Evolutionary conservation across 1,139 yeast genomes (phyloP).

Genomic region (Protomyces inouyei): DNA sequence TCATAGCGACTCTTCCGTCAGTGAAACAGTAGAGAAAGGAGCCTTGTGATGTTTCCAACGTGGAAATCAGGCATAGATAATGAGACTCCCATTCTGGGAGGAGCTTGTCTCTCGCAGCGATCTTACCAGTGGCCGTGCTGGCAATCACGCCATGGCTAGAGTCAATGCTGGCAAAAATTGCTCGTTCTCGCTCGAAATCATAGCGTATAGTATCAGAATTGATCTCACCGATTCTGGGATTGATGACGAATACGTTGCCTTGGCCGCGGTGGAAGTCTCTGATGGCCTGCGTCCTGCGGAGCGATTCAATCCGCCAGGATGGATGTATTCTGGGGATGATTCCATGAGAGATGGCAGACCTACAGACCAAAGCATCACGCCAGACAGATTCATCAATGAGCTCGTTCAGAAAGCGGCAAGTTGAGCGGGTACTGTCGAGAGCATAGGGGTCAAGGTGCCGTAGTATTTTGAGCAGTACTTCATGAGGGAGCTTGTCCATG

Average conservation of each 20-base stretch:
- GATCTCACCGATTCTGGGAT: slow-evolving; percentile 9
- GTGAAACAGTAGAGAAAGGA: neutral
- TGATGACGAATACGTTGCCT: neutral
- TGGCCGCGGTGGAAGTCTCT: slow-evolving; percentile 9
- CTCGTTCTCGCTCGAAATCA: neutral
- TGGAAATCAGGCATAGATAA: too few species aligned
- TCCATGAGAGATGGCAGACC: neutral
- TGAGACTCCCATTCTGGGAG: neutral
- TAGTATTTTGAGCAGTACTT: neutral
- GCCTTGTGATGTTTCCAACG: neutral
- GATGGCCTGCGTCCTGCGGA: neutral
- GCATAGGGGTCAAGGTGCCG: neutral
- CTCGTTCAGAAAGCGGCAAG: neutral
- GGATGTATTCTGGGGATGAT: neutral
- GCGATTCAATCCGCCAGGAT: slow-evolving; percentile 15
- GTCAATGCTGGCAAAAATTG: neutral
- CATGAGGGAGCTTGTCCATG: neutral
- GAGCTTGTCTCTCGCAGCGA: slow-evolving; percentile 6
- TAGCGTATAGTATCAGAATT: neutral
- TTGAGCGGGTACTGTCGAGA: neutral
- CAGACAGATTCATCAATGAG: neutral
- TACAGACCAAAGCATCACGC: neutral
- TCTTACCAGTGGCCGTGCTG: slow-evolving; percentile 5
- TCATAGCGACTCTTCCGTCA: slow-evolving; percentile 14
- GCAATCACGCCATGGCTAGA: slow-evolving; percentile 6